A percentile compares a stretch with the other conserved stretches of the same genome.
Conservation (phyloP, 2,329 filamentous ascomycete genomes). For the Madurella mycetomatis region DNA sequence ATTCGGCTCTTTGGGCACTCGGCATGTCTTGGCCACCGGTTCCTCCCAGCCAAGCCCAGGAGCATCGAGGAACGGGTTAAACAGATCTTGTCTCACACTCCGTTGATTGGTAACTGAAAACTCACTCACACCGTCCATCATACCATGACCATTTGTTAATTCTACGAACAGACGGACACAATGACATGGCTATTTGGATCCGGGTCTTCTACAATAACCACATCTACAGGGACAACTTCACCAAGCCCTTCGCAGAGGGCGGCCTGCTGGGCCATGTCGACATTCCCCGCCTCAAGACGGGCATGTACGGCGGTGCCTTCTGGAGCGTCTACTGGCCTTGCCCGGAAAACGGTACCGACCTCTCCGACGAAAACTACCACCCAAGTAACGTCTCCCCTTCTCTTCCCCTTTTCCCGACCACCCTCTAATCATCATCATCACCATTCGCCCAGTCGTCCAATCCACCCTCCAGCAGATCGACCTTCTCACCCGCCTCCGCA, state of each 20-base stretch:
- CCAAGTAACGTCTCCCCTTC: constrained; percentile 4
- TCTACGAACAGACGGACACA: constrained; percentile 67
- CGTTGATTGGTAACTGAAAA: constrained; percentile 45
- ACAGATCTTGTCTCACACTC: constrained; percentile 42
- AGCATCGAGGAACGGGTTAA: constrained; percentile 44
- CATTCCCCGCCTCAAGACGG: constrained; percentile 66
- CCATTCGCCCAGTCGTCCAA: constrained; percentile 14
- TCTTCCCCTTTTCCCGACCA: background rate
- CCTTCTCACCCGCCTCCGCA: constrained; percentile 60
- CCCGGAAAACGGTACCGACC: constrained; percentile 66
- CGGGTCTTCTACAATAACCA: constrained; percentile 66
- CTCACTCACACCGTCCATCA: background rate
- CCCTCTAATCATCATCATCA: background rate
- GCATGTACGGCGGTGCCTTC: constrained; percentile 78
- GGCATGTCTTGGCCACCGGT: constrained; percentile 5
- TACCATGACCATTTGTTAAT: constrained; percentile 14
- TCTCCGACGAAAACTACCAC: constrained; percentile 58
- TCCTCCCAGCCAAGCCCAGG: constrained; percentile 8
- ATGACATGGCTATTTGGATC: constrained; percentile 77
- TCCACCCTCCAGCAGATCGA: constrained; percentile 70
- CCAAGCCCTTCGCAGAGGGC: constrained; percentile 67
- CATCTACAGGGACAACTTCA: constrained; percentile 71
- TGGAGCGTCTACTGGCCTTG: constrained; percentile 86
- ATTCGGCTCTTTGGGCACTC: constrained; percentile 24
- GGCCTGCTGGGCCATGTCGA: constrained; percentile 70